A percentile compares a stretch with the other conserved stretches of the same genome.
Evolutionary conservation across 805 yeast species (phyloP).

Genomic region (Clavispora carvajalis): DNA sequence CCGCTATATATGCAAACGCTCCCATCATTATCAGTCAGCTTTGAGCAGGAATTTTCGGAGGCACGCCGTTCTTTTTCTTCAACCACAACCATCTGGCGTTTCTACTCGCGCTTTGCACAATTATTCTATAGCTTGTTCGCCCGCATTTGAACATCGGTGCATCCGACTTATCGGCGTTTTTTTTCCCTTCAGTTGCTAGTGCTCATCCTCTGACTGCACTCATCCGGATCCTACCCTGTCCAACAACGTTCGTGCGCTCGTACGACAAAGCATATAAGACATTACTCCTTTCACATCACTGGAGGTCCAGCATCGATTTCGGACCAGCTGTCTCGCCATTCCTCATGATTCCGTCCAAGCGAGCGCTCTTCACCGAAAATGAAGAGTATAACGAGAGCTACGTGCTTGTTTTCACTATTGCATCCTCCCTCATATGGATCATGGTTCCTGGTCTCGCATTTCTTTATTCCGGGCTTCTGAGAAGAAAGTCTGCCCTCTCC

Average conservation of each 20-base stretch:
- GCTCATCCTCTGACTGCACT: too few relatives aligned
- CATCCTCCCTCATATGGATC: constrained; percentile 70
- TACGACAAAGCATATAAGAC: neutral
- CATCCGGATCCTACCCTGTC: too few relatives aligned
- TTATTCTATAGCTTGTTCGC: too few relatives aligned
- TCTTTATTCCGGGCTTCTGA: constrained; percentile 83
- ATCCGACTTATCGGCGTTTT: too few relatives aligned
- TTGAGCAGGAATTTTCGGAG: neutral
- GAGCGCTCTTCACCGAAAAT: constrained; percentile 33
- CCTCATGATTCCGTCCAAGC: constrained; percentile 20
- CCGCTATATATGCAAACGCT: neutral
- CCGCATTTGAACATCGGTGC: too few relatives aligned
- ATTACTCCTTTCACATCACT: too few relatives aligned
- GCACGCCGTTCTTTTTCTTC: neutral
- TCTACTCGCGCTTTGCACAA: too few relatives aligned
- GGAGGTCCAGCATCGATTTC: neutral
- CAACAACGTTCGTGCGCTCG: neutral
- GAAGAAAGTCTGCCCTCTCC: constrained; percentile 85
- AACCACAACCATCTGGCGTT: neutral
- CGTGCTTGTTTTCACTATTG: constrained; percentile 44
- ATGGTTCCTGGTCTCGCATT: constrained; percentile 96
- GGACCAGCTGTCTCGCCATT: neutral
- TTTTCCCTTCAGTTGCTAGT: too few relatives aligned
- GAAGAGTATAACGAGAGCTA: constrained; percentile 17
- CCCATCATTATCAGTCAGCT: neutral